phyloP scores from a whole-genome alignment of 176 grass and related monocot genomes.

The Otatea glauca region DNA sequence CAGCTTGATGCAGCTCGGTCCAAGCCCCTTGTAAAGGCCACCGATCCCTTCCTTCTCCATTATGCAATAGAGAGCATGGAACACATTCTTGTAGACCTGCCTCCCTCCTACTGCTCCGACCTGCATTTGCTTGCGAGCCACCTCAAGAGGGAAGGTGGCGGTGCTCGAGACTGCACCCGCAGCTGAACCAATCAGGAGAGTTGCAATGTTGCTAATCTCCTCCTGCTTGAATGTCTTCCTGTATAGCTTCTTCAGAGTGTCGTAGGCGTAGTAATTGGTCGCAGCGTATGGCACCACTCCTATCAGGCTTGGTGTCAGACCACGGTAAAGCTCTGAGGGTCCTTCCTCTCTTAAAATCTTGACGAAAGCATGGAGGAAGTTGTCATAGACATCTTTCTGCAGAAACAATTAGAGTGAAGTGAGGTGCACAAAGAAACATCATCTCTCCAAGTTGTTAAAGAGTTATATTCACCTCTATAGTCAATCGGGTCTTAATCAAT shows the following conservation, averaged over 20 bases:
- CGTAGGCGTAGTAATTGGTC: slow-evolving; percentile 87
- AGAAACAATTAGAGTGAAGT: slow-evolving; percentile 35
- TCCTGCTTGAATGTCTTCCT: slow-evolving; percentile 85
- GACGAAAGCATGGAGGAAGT: slow-evolving; percentile 85
- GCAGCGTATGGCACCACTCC: slow-evolving; percentile 94
- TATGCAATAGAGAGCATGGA: slow-evolving; percentile 92
- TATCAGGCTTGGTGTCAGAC: slow-evolving; percentile 84
- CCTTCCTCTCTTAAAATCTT: slow-evolving; percentile 95
- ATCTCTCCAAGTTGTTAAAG: background rate
- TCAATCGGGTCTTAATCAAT: slow-evolving; percentile 92
- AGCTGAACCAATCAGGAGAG: slow-evolving; percentile 83
- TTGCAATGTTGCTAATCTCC: slow-evolving; percentile 86
- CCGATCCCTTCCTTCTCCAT: slow-evolving; percentile 82
- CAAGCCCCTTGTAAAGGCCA: slow-evolving; percentile 86
- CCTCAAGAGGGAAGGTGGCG: slow-evolving; percentile 93
- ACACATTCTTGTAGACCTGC: slow-evolving; percentile 94
- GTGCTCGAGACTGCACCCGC: slow-evolving; percentile 91
- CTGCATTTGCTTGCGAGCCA: slow-evolving; percentile 97
- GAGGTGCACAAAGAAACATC: slow-evolving; percentile 20
- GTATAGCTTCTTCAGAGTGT: slow-evolving; percentile 91
- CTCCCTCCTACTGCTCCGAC: slow-evolving; percentile 81
- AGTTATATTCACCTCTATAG: slow-evolving; percentile 70
- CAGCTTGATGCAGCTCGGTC: slow-evolving; percentile 96
- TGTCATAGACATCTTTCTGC: slow-evolving; percentile 90
- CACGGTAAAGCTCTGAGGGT: slow-evolving; percentile 85